Base-by-base conservation (phyloP, 768 basidiomycete genomes). In the Phanerochaete sordida region DNA sequence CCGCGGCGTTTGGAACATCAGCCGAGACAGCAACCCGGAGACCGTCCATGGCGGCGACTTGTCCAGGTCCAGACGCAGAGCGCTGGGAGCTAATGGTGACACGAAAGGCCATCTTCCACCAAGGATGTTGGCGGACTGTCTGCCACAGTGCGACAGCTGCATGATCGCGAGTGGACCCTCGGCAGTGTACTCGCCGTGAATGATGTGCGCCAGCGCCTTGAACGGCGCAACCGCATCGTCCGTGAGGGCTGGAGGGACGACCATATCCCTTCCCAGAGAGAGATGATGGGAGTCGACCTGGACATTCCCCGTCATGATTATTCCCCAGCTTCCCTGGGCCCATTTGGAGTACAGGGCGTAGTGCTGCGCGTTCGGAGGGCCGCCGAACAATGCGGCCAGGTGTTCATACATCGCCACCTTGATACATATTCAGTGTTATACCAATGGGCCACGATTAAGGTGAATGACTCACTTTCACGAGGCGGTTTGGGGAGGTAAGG, bases 351-450 rank as follows among this genome's bases (percentile, higher is more conserved):
- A 97, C 28, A 97, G 77, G 0, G 73, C 66, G 35, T 79, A 68
- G 70, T 94, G 90, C 46, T 77, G 70, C 15, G 74, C 65, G 62
- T 90, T 92, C 0, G 95, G 94, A 11, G 82, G 80, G 0, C 92
- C 91, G 23, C 92, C 90, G 11, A 75, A 74, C 30, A 87, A 75
- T 3, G 71, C 63, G 0, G 87, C 82, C 11, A 96, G 77, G 66
- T 93, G 88, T 71, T 98, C 95, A 64, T 95, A 95, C 82, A 95
- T 79, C 0, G 95, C 87, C n/a, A 84, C 91, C 93, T 98, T 65
- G 27, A 37, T 12, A n/a, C 16, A 47, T 23, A n/a, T 7, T 4
- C 39, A 43, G 19, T 35, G 33, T 35, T 7, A 6, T 35, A 35
- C 33, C 6, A 35, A 13, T 16, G 27, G 56, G 3, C 13, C 39